phyloP scores from a whole-genome alignment of 169 alveolate species.

The Cryptosporidium muris region DNA sequence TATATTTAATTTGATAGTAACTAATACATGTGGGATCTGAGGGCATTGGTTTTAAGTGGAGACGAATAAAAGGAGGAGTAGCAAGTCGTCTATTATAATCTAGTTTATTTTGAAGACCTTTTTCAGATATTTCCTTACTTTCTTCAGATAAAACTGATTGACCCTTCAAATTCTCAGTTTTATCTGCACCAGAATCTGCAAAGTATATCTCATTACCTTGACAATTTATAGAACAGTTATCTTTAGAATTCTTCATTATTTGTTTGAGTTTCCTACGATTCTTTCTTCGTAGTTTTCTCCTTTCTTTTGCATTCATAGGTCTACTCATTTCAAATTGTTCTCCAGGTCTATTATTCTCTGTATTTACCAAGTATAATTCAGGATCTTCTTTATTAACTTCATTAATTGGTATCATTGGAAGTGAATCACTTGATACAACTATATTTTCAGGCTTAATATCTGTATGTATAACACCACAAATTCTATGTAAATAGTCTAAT shows the following conservation, averaged over 20 bases:
- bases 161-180: neutral
- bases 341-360: neutral
- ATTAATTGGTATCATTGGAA: conserved; percentile 44
- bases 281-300: conserved; percentile 68
- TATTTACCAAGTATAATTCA: conserved; percentile 12
- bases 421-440: conserved; percentile 73
- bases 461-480: conserved; percentile 97
- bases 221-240: neutral
- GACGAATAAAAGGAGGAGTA: conserved; percentile 57
- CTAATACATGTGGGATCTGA: conserved; percentile 54
- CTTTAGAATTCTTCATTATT: neutral
- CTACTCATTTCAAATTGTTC: neutral
- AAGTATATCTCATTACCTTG: neutral
- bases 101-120: neutral
- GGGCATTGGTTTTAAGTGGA: conserved; percentile 64
- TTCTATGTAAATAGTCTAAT: conserved; percentile 94
- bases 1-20: conserved; percentile 23
- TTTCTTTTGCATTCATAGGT: conserved; percentile 54
- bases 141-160: neutral
- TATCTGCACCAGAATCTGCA: conserved; percentile 14
- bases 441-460: conserved; percentile 99
- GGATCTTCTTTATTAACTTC: conserved; percentile 71
- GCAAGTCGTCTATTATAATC: neutral
- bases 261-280: conserved; percentile 62
- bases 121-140: neutral